phyloP scores from a whole-genome alignment of 768 basidiomycete species.

The Heimioporus sp. region DNA sequence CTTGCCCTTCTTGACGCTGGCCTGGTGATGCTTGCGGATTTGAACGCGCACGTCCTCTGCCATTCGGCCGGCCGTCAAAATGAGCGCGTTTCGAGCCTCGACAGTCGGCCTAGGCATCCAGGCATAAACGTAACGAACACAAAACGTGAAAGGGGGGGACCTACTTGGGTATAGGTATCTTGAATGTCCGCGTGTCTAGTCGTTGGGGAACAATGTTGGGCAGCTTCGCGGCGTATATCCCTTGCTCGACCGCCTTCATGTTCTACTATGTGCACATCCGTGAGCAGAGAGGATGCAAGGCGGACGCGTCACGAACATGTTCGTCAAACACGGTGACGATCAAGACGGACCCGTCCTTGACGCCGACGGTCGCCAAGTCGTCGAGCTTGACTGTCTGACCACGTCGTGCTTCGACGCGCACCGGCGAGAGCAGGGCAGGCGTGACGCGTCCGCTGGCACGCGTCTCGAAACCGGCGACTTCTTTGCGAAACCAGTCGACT shows the following conservation, averaged over 20 bases:
- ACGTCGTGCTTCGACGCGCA: constrained; percentile 52
- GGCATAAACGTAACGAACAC: neutral
- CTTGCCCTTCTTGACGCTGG: constrained; percentile 65
- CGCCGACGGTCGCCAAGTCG: constrained; percentile 77
- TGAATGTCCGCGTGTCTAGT: constrained; percentile 68
- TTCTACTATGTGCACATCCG: constrained; percentile 47
- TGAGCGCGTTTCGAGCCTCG: constrained; percentile 60
- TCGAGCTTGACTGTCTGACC: constrained; percentile 49
- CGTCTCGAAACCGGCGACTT: constrained; percentile 67
- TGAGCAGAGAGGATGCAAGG: constrained; percentile 13
- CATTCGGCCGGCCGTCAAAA: constrained; percentile 54
- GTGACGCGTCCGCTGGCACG: constrained; percentile 78
- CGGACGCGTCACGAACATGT: constrained; percentile 46
- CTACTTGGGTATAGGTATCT: constrained; percentile 79
- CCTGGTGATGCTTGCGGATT: constrained; percentile 67
- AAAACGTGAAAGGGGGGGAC: constrained; percentile 8
- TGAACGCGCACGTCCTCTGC: constrained; percentile 77
- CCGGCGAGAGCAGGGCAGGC: constrained; percentile 65
- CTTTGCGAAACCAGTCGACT: constrained; percentile 76
- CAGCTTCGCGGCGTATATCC: constrained; percentile 71
- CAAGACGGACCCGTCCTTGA: constrained; percentile 72
- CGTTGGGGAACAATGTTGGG: constrained; percentile 72
- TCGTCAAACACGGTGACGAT: constrained; percentile 79
- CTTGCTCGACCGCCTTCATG: constrained; percentile 72
- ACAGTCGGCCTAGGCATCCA: constrained; percentile 61